A percentile compares a stretch with the other conserved stretches of the same genome.
Evolutionary conservation across 208 protist genomes (phyloP).

Genomic region (Strigomonas oncopelti): DNA sequence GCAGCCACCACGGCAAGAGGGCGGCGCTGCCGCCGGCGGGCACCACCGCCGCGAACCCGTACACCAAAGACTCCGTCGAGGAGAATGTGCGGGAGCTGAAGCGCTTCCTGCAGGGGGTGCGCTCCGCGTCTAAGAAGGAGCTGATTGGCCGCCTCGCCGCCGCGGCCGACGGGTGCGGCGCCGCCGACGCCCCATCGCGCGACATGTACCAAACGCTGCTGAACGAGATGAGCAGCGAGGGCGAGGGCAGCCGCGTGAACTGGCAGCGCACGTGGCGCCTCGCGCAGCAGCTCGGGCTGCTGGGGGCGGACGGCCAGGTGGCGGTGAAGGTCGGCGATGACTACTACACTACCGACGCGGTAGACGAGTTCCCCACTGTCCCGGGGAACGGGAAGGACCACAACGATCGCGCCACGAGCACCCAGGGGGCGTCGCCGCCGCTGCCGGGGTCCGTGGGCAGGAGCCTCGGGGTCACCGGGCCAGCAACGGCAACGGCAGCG

Average conservation of each 20-base stretch:
- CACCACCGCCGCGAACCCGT: background rate
- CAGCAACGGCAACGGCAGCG: background rate
- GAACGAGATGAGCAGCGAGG: background rate
- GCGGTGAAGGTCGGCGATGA: background rate
- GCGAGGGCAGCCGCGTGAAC: background rate
- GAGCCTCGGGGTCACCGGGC: too few relatives aligned
- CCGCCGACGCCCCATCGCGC: background rate
- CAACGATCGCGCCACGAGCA: background rate
- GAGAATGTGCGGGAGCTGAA: background rate
- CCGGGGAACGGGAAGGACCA: background rate
- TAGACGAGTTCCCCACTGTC: background rate
- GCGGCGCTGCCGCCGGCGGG: too few relatives aligned
- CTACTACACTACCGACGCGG: conserved; percentile 13
- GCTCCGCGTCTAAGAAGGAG: background rate
- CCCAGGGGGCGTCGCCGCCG: background rate
- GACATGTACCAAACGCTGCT: background rate
- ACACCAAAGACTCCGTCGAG: background rate
- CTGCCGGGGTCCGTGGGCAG: background rate
- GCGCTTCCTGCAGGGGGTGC: background rate
- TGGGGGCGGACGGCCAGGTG: background rate
- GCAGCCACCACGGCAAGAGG: background rate
- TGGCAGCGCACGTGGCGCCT: background rate
- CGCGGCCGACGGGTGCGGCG: background rate
- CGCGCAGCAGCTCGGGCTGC: conserved; percentile 4
- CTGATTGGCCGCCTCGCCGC: background rate